Evolutionary conservation across 2,329 filamentous ascomycete genomes (phyloP).

Genomic region (Dothistroma pini): DNA sequence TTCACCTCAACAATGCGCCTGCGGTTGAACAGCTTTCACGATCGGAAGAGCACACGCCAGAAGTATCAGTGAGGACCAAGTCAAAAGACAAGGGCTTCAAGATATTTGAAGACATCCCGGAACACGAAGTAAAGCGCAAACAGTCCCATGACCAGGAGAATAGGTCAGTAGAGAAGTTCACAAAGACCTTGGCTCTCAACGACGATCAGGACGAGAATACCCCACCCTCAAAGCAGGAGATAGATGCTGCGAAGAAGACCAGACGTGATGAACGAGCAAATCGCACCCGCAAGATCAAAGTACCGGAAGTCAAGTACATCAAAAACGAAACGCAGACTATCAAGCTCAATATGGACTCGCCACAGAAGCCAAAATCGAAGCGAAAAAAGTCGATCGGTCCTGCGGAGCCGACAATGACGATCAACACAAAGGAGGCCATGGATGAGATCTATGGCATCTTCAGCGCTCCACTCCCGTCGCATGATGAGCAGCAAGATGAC

Average conservation of each 20-base stretch:
- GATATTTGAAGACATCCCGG: constrained; percentile 33
- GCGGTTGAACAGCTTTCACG: constrained; percentile 1
- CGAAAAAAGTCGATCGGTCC: constrained; percentile 69
- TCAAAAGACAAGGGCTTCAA: constrained; percentile 33
- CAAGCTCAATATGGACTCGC: constrained; percentile 89
- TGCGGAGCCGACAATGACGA: constrained; percentile 92
- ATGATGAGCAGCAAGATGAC: constrained; percentile 46
- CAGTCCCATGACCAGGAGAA: constrained; percentile 16
- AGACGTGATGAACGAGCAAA: constrained; percentile 49
- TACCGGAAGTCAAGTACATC: constrained; percentile 70
- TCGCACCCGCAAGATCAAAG: constrained; percentile 60
- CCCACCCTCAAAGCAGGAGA: constrained; percentile 35
- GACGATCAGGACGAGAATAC: constrained; percentile 49
- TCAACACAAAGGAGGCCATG: constrained; percentile 90
- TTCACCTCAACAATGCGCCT: constrained; percentile 19
- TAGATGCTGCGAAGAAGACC: constrained; percentile 47
- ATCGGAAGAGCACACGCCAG: constrained; percentile 1
- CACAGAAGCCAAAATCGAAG: constrained; percentile 77
- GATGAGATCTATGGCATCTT: constrained; percentile 98
- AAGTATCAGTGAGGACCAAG: constrained; percentile 15
- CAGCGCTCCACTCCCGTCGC: constrained; percentile 70
- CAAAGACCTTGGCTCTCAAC: constrained; percentile 34
- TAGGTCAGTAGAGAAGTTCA: constrained; percentile 26
- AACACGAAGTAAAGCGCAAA: constrained; percentile 3
- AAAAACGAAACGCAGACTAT: constrained; percentile 86